Conservation (phyloP, 1,284 basidiomycete species). For the Thecaphora frezii region DNA sequence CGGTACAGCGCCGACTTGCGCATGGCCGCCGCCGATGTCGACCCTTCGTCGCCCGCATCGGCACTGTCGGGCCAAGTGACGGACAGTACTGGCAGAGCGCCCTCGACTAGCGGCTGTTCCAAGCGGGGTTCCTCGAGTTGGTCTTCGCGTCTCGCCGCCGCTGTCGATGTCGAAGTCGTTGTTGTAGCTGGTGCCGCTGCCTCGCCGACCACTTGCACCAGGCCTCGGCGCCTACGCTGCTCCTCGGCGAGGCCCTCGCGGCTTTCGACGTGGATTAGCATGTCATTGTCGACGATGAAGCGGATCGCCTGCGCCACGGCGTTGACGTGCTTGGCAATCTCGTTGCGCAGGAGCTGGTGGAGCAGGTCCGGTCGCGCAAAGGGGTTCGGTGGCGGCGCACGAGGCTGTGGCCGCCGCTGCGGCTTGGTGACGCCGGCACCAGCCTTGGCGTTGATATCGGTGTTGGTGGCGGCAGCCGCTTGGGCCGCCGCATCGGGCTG, state of each 20-base stretch:
- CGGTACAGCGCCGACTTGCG: conserved; percentile 21
- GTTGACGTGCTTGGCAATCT: conserved; percentile 85
- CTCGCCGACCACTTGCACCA: conserved; percentile 9
- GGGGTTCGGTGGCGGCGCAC: conserved; percentile 45
- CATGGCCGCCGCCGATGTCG: not conserved
- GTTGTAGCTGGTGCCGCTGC: not conserved
- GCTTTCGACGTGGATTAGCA: conserved; percentile 79
- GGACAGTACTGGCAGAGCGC: not conserved
- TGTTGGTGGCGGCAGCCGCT: conserved; percentile 1
- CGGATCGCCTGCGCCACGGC: conserved; percentile 90
- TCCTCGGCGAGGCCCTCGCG: conserved; percentile 75
- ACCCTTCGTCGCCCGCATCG: not conserved
- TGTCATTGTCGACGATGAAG: conserved; percentile 89
- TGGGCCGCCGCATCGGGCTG: not conserved
- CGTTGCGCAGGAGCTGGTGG: conserved; percentile 74
- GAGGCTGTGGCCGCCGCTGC: conserved; percentile 33
- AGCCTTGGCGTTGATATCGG: too few species aligned
- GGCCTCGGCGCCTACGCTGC: conserved; percentile 57
- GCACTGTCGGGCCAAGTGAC: not conserved
- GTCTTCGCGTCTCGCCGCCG: too few species aligned
- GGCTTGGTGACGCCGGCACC: not conserved
- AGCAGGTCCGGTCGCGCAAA: conserved; percentile 52
- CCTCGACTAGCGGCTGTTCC: conserved; percentile 3
- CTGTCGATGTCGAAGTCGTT: not conserved
- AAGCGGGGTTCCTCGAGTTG: not conserved